Evolutionary conservation across 148 eudicot genomes (phyloP).

Genomic region (Rhododendron simsii): DNA sequence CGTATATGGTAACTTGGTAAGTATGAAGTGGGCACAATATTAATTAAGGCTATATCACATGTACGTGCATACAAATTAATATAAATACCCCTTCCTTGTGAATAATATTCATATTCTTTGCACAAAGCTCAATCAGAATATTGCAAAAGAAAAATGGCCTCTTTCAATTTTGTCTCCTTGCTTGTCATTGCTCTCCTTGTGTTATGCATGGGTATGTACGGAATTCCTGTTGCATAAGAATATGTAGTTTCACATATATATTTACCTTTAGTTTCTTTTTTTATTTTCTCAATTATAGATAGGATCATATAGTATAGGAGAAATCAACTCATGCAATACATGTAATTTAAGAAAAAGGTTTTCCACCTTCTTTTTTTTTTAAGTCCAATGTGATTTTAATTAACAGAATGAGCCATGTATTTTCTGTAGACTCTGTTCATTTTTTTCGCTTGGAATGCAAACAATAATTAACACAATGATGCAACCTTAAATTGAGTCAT

Average conservation of each 20-base stretch:
- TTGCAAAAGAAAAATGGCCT: not conserved
- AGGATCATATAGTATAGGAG: not conserved
- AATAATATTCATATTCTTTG: not conserved
- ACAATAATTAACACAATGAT: not conserved
- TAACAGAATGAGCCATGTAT: not conserved
- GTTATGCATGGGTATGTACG: not conserved
- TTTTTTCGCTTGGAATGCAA: not conserved
- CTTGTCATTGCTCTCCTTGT: not conserved
- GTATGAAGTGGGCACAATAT: not conserved
- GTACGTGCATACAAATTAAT: not conserved
- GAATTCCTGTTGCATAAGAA: not conserved
- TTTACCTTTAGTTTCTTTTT: not conserved
- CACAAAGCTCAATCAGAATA: not conserved
- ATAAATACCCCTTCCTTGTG: not conserved
- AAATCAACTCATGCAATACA: not conserved
- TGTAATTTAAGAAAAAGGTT: not conserved
- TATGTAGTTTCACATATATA: not conserved
- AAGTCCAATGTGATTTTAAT: not conserved
- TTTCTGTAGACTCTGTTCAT: not conserved
- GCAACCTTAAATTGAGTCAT: not conserved
- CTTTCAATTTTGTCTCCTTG: not conserved
- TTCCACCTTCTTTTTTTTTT: not conserved
- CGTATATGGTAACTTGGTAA: not conserved
- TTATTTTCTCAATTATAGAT: not conserved
- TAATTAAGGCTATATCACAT: not conserved